Conservation (phyloP, 2,329 filamentous ascomycete genomes). For the Beauveria scarabaeidicola region DNA sequence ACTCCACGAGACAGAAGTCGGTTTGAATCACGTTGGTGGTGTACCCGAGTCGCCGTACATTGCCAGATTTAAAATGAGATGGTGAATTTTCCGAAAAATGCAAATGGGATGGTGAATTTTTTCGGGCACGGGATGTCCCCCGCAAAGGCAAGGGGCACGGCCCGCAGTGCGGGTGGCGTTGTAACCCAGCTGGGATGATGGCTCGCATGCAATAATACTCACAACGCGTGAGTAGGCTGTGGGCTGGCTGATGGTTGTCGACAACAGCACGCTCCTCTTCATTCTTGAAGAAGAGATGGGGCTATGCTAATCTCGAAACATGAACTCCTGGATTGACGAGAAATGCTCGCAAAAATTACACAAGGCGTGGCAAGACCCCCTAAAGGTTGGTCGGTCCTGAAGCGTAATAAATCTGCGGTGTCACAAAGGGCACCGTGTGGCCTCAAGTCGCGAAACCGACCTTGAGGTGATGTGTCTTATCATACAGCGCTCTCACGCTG, state of each 20-base stretch:
- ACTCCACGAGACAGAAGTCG: too few relatives aligned
- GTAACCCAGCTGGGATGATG: background rate
- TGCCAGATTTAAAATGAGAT: background rate
- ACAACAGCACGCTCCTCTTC: too few relatives aligned
- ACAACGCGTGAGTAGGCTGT: too few relatives aligned
- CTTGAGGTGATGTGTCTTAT: too few relatives aligned
- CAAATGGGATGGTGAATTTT: background rate
- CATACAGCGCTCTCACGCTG: background rate
- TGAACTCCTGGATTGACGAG: background rate
- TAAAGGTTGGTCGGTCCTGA: background rate
- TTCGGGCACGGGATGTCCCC: background rate
- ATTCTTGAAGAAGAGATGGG: too few relatives aligned
- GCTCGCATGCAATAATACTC: too few relatives aligned
- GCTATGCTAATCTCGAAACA: too few relatives aligned
- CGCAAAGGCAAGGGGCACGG: slow-evolving; percentile 3
- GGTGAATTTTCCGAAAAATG: background rate
- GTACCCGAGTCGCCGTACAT: background rate
- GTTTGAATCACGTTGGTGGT: too few relatives aligned
- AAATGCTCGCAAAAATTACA: background rate
- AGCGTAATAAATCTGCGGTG: background rate
- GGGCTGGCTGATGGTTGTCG: too few relatives aligned
- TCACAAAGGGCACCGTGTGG: background rate
- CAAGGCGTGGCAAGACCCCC: background rate
- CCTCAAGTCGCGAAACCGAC: background rate
- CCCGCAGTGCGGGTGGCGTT: background rate